phyloP scores from a whole-genome alignment of 2,329 filamentous ascomycete genomes.

The Bisporella sp. region DNA sequence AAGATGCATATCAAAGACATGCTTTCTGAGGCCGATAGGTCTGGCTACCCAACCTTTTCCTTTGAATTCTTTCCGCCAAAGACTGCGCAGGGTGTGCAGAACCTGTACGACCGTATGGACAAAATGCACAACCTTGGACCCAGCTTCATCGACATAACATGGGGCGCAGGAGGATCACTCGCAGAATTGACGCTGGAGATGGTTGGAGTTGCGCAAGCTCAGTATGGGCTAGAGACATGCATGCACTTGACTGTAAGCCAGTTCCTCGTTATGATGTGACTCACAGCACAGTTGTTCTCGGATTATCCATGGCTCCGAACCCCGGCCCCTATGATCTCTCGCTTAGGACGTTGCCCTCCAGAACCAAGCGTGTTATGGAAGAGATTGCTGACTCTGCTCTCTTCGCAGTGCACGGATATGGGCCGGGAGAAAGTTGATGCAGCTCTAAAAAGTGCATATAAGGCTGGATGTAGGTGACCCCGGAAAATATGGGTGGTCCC shows the following conservation, averaged over 20 bases:
- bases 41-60: conserved; percentile 82
- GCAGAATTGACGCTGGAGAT: conserved; percentile 95
- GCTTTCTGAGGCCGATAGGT: conserved; percentile 72
- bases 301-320: no score
- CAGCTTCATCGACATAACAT: conserved; percentile 96
- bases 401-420: conserved; percentile 80
- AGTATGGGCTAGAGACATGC: conserved; percentile 94
- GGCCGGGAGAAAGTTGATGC: conserved; percentile 84
- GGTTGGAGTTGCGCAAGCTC: conserved; percentile 91
- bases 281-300: no score
- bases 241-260: conserved; percentile 74
- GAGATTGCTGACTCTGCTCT: background rate
- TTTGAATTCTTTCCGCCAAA: conserved; percentile 99
- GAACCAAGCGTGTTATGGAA: background rate
- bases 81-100: conserved; percentile 95
- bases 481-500: no score
- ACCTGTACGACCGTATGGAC: conserved; percentile 98
- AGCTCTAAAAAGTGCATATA: conserved; percentile 81
- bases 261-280: no score
- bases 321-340: no score
- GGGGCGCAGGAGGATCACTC: conserved; percentile 89
- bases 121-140: conserved; percentile 94
- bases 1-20: conserved; percentile 95
- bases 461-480: conserved; percentile 62
- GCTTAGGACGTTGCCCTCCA: no score